A percentile compares a stretch with the other conserved stretches of the same genome.
Evolutionary conservation across 2,329 filamentous ascomycete species (phyloP).

Genomic region (Colletotrichum nymphaeae): DNA sequence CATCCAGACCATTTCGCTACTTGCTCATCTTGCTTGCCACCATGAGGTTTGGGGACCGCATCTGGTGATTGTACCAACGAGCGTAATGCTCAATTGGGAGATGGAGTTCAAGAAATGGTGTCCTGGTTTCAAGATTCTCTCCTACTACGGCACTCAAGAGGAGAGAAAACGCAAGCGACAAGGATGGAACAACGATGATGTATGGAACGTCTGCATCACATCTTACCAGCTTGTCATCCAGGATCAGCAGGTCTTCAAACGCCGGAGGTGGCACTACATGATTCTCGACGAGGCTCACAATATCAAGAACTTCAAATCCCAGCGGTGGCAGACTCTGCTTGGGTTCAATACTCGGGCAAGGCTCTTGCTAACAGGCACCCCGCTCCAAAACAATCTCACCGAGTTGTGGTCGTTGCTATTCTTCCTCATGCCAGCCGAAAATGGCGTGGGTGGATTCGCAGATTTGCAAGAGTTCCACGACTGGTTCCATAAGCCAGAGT

Average conservation of each 20-base stretch:
- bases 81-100: constrained; percentile 99
- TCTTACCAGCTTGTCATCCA: constrained; percentile 97
- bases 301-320: constrained; percentile 99
- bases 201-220: constrained; percentile 98
- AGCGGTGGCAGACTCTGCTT: constrained; percentile 94
- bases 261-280: constrained; percentile 96
- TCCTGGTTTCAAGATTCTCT: constrained; percentile 96
- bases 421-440: constrained; percentile 93
- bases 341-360: constrained; percentile 92
- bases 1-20: constrained; percentile 94
- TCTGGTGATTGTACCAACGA: constrained; percentile 94
- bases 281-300: constrained; percentile 98
- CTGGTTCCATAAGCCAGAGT: constrained; percentile 94
- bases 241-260: constrained; percentile 93
- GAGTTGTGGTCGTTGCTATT: constrained; percentile 97
- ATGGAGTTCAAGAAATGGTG: constrained; percentile 99
- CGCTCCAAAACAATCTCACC: constrained; percentile 95
- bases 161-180: constrained; percentile 91
- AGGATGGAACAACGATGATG: constrained; percentile 92
- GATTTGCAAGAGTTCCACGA: constrained; percentile 96
- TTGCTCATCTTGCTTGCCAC: constrained; percentile 91
- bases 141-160: constrained; percentile 94
- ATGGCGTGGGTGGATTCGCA: constrained; percentile 89
- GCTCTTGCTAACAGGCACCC: constrained; percentile 91
- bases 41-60: constrained; percentile 96